Percentiles rank a stretch among this genome's conserved stretches.
Evolutionary conservation across 306 rosid species (phyloP).

Genomic region (Medicago lupulina): DNA sequence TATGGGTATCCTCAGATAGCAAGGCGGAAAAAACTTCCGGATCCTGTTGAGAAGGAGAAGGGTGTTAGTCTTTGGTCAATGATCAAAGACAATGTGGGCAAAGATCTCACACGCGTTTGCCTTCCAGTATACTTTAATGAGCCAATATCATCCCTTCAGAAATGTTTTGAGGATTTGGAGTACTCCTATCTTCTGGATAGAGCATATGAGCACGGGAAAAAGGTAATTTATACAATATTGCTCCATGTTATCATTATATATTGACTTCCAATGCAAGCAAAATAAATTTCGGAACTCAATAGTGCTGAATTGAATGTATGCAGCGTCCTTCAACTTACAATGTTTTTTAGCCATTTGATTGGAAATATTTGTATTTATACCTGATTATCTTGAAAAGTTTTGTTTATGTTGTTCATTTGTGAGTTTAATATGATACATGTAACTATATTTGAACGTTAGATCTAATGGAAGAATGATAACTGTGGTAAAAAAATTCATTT

Average conservation of each 20-base stretch:
- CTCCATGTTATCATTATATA: background rate
- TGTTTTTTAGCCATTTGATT: background rate
- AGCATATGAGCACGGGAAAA: slow-evolving; percentile 86
- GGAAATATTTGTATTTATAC: slow-evolving; percentile 13
- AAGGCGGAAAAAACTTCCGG: slow-evolving; percentile 88
- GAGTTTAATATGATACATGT: background rate
- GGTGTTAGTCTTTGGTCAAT: slow-evolving; percentile 97
- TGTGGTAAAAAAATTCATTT: slow-evolving; percentile 6
- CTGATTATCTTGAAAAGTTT: background rate
- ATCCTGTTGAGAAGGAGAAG: slow-evolving; percentile 94
- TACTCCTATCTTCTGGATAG: slow-evolving; percentile 86
- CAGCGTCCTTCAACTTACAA: slow-evolving; percentile 4
- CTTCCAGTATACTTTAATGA: slow-evolving; percentile 99
- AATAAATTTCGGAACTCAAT: background rate
- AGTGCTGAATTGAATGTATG: slow-evolving; percentile 11
- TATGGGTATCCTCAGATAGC: slow-evolving; percentile 54
- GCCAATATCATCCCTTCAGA: slow-evolving; percentile 97
- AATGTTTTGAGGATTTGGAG: slow-evolving; percentile 95
- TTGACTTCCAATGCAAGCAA: slow-evolving; percentile 15
- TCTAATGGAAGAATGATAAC: background rate
- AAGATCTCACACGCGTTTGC: slow-evolving; percentile 94
- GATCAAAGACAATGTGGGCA: slow-evolving; percentile 98
- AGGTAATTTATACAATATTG: slow-evolving; percentile 55
- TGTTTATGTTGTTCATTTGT: background rate
- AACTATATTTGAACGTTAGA: background rate